Conservation (phyloP, 2,329 filamentous ascomycete species). For the Colletotrichum orbiculare region DNA sequence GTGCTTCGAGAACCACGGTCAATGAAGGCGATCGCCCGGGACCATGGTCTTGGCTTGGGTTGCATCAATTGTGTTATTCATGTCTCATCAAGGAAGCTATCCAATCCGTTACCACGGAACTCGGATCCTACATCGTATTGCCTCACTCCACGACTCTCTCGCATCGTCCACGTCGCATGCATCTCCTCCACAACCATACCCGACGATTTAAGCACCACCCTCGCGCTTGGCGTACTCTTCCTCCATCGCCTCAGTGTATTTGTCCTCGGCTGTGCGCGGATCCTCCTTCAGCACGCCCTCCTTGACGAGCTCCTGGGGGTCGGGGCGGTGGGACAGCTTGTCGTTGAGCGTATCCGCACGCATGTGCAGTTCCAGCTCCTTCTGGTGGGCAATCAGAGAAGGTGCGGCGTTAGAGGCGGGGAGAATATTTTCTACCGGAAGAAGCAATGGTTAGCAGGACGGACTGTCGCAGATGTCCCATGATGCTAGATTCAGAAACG, state of each 20-base stretch:
- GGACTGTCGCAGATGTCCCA: too few species aligned
- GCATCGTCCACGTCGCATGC: neutral
- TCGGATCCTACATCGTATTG: constrained; percentile 13
- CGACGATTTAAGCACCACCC: constrained; percentile 65
- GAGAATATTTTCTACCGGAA: constrained; percentile 81
- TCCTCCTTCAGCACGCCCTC: constrained; percentile 82
- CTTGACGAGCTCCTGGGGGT: constrained; percentile 79
- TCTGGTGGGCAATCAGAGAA: constrained; percentile 81
- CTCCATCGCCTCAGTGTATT: constrained; percentile 71
- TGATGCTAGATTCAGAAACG: constrained; percentile 13
- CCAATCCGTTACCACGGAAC: constrained; percentile 1
- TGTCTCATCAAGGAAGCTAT: constrained; percentile 16
- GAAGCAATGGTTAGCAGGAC: constrained; percentile 1
- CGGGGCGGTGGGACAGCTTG: constrained; percentile 82
- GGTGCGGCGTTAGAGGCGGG: constrained; percentile 82
- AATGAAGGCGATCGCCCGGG: too few species aligned
- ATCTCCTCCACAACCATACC: neutral
- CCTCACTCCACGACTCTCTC: neutral
- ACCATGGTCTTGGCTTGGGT: too few species aligned
- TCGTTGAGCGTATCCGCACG: constrained; percentile 87
- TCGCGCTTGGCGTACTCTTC: constrained; percentile 73
- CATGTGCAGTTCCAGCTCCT: constrained; percentile 90
- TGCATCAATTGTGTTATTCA: constrained; percentile 9
- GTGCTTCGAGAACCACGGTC: too few species aligned
- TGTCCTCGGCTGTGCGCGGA: constrained; percentile 66